A percentile compares a stretch with the other conserved stretches of the same genome.
Evolutionary conservation across 2,329 filamentous ascomycete genomes (phyloP).

Genomic region (Periconia sp.): DNA sequence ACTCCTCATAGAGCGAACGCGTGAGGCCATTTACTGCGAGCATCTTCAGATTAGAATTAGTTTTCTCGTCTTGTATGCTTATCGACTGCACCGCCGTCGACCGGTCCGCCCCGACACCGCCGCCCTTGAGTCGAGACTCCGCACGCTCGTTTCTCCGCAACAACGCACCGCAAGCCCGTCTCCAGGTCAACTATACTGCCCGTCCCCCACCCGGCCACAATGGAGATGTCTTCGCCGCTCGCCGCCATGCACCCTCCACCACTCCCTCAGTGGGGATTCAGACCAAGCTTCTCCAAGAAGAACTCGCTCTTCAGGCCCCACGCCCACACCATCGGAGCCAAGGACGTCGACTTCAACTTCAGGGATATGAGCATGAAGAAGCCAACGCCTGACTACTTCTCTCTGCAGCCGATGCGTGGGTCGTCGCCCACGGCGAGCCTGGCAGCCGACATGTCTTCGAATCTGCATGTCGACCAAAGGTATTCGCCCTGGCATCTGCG

Average conservation of each 20-base stretch:
- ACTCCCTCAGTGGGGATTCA: slow-evolving; percentile 68
- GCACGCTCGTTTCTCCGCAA: slow-evolving; percentile 23
- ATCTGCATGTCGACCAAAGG: slow-evolving; percentile 96
- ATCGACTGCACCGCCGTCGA: slow-evolving; percentile 26
- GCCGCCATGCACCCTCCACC: slow-evolving; percentile 85
- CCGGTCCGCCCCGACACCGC: slow-evolving; percentile 24
- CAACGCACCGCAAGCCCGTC: slow-evolving; percentile 16
- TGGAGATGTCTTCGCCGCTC: slow-evolving; percentile 94
- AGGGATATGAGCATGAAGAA: slow-evolving; percentile 75
- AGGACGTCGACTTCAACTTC: slow-evolving; percentile 78
- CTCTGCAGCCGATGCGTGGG: slow-evolving; percentile 74
- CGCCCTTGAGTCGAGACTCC: slow-evolving; percentile 19
- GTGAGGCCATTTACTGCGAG: slow-evolving; percentile 33
- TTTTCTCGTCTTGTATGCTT: slow-evolving; percentile 48
- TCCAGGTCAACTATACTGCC: too few species aligned
- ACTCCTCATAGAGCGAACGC: slow-evolving; percentile 18
- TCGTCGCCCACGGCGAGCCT: slow-evolving; percentile 91
- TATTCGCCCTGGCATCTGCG: slow-evolving; percentile 53
- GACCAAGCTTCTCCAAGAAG: slow-evolving; percentile 60
- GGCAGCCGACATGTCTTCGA: slow-evolving; percentile 93
- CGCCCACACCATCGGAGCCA: slow-evolving; percentile 64
- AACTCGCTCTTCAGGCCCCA: slow-evolving; percentile 61
- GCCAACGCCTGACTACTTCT: slow-evolving; percentile 79
- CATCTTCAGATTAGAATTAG: slow-evolving; percentile 49
- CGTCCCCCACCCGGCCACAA: slow-evolving; percentile 48